phyloP scores from a whole-genome alignment of 441 rosid species.

The Brassica hybrid region DNA sequence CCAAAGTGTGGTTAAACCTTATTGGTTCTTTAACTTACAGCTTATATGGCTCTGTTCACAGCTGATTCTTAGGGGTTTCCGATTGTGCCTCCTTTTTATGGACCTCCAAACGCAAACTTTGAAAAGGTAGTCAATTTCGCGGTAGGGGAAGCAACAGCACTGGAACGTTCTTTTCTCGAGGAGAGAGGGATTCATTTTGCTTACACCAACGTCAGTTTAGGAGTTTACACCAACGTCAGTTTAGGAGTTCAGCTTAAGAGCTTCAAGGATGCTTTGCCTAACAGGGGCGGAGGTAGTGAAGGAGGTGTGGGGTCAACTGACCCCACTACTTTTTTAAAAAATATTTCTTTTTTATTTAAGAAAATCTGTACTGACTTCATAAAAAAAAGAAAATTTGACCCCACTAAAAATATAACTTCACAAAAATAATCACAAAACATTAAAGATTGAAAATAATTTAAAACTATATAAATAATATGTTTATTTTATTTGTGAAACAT shows the following conservation, averaged over 20 bases:
- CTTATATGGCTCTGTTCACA: slow-evolving; percentile 12
- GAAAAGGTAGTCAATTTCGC: slow-evolving; percentile 56
- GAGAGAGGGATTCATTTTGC: slow-evolving; percentile 34
- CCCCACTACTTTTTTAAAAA: no score
- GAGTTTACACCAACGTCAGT: no score
- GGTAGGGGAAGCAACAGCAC: slow-evolving; percentile 54
- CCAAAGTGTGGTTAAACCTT: neutral
- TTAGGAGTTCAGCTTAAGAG: slow-evolving; percentile 45
- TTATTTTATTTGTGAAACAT: no score
- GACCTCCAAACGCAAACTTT: slow-evolving; percentile 23
- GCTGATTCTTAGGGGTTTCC: slow-evolving; percentile 57
- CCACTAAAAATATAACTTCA: no score
- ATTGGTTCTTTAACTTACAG: neutral
- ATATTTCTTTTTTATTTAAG: no score
- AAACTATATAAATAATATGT: no score
- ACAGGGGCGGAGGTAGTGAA: no score
- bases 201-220: slow-evolving; percentile 40
- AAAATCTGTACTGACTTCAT: no score
- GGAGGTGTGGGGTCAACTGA: no score
- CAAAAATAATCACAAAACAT: no score
- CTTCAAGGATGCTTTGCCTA: slow-evolving; percentile 47
- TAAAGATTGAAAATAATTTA: no score
- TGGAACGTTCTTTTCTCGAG: slow-evolving; percentile 42
- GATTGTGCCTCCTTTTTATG: slow-evolving; percentile 46
- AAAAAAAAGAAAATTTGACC: no score